Evolutionary conservation across 148 eudicot species (phyloP), one percentile per base, ranked within the genome.

Genomic region (Polygonum maritimum): DNA sequence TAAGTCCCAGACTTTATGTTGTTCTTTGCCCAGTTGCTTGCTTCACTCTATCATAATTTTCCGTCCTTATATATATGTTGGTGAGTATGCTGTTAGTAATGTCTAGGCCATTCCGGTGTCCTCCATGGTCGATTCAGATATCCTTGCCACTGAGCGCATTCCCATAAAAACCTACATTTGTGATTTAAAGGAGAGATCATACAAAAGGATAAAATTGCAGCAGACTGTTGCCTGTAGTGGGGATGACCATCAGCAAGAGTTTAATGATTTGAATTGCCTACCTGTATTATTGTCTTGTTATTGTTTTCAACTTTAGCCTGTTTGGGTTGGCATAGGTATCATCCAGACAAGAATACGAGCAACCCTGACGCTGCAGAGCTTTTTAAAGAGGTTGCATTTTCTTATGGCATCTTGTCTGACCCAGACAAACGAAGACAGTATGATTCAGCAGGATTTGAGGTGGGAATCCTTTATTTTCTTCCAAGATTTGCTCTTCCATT

Each of bases 401-500:
- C 98, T 11, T 94, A 94, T 82, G 84, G 81, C 81, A 85, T 94
- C 77, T 85, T 94, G 79, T 90, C 96, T 75, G 97, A 92, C 86
- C 94, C 98, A 71, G 98, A 94, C 75, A 94, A 92, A 85, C 90
- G 97, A 84, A 85, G 97, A 78, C 98, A 94, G 78, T 92, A 89
- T 82, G 97, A 94, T 81, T 85, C 77, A 78, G 86, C 96, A 44
- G 97, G 98, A 35, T 94, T 94, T 86, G 97, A 92, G 98, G 98
- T 92, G 65, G 39, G 49, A 31, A 73, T 70, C 33, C 31, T 45
- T 22, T 63, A 41, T 18, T 5, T 4, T 15, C 11, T 70, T 5
- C 9, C 3, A 33, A 65, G 71, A 10, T 5, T 54, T 57, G 10
- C 3, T 60, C 38, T 60, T 60, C 38, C 36, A 3, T 22, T 26